phyloP scores from a whole-genome alignment of 2,329 filamentous ascomycete species.

The Talaromyces sp. region DNA sequence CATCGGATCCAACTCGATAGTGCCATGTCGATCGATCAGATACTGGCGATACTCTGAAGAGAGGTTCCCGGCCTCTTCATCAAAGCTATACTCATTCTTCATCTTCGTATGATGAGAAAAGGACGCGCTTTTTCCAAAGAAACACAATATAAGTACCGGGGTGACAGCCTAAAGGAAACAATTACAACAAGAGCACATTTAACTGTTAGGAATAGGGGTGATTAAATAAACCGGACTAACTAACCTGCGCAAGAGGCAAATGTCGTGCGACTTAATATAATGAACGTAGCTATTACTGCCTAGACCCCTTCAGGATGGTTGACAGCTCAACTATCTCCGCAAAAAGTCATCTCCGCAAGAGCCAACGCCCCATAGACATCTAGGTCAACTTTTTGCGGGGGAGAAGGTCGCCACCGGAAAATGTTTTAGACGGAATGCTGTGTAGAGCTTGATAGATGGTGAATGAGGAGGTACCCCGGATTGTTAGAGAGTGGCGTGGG shows the following conservation, averaged over 20 bases:
- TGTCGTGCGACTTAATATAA: neutral
- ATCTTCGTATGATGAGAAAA: neutral
- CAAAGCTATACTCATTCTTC: neutral
- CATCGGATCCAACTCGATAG: constrained; percentile 50
- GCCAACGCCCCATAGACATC: neutral
- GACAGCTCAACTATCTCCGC: neutral
- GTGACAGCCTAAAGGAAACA: neutral
- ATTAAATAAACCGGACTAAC: neutral
- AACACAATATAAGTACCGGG: neutral
- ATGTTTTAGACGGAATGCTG: neutral
- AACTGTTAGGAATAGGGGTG: neutral
- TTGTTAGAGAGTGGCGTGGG: neutral
- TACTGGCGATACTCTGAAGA: constrained; percentile 35
- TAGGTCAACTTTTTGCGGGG: too few relatives aligned
- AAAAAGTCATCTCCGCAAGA: neutral
- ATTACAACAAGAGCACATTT: neutral
- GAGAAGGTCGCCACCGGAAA: neutral
- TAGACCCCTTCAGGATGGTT: neutral
- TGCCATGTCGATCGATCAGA: constrained; percentile 50
- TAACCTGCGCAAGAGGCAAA: neutral
- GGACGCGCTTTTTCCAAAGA: neutral
- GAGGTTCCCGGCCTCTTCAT: neutral
- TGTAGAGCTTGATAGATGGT: neutral
- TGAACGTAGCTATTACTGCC: neutral
- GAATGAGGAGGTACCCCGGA: neutral